These are phyloP conservation scores for Drechslera avenae DNA, from an alignment of 2,329 filamentous ascomycete genomes.

Conservation along the genomic window DNA sequence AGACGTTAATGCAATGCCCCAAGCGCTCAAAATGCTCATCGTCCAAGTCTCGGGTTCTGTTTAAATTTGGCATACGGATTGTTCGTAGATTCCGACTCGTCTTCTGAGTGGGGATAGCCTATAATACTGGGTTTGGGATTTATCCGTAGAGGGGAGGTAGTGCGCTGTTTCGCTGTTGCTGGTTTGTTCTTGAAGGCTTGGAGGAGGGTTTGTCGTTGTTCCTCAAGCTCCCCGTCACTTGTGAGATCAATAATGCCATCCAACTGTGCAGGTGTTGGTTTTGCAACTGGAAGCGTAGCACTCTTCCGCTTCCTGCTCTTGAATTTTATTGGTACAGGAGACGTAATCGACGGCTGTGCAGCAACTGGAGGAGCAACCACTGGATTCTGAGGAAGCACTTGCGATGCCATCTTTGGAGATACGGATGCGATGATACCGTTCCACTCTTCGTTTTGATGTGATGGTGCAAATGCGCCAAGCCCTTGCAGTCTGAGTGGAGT, in stretches of 20 bases:
- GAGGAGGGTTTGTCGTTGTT: constrained; percentile 19
- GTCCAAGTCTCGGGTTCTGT: background rate
- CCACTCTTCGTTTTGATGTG: constrained; percentile 5
- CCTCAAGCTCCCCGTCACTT: constrained; percentile 16
- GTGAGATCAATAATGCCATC: constrained; percentile 25
- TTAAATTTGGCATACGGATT: constrained; percentile 6
- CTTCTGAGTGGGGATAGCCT: background rate
- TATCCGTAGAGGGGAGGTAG: background rate
- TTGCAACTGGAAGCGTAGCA: background rate
- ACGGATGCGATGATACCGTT: constrained; percentile 1
- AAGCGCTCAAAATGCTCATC: background rate
- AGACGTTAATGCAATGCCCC: background rate
- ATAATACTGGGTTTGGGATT: background rate
- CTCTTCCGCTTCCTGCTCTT: background rate
- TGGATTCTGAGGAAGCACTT: background rate
- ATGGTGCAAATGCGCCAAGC: background rate
- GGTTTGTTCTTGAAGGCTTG: constrained; percentile 17
- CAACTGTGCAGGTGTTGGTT: background rate
- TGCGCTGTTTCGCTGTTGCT: background rate
- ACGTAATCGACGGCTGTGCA: background rate
- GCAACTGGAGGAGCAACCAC: background rate
- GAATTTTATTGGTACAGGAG: background rate
- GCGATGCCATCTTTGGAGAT: background rate
- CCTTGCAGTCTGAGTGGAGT: background rate
- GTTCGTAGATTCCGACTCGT: background rate